phyloP scores from a whole-genome alignment of 2,329 filamentous ascomycete genomes.

The Paraphoma chrysanthemicola region DNA sequence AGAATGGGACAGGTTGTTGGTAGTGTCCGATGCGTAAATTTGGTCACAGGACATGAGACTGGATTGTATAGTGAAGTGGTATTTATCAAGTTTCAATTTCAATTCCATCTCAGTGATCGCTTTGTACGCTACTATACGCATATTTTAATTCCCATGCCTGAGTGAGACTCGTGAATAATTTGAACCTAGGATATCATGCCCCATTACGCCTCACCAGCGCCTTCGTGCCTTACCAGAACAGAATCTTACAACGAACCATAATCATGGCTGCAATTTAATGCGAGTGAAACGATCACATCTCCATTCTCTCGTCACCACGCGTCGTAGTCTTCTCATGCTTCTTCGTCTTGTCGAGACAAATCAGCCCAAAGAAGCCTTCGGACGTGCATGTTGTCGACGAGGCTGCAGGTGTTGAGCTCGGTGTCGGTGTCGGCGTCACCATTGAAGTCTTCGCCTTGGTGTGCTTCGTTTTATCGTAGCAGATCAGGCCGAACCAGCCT shows the following conservation, averaged over 20 bases:
- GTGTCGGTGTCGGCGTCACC: conserved; percentile 5
- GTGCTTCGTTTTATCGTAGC: conserved; percentile 31
- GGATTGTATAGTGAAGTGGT: too few relatives aligned
- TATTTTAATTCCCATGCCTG: too few relatives aligned
- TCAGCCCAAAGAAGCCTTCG: conserved; percentile 37
- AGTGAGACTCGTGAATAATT: neutral
- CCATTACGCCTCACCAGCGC: neutral
- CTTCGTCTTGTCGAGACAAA: conserved; percentile 34
- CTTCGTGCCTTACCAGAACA: neutral
- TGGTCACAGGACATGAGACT: too few relatives aligned
- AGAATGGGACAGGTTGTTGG: too few relatives aligned
- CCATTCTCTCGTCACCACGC: conserved; percentile 28
- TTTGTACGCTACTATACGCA: too few relatives aligned
- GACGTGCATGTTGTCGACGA: conserved; percentile 31
- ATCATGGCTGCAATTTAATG: neutral
- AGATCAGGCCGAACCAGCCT: conserved; percentile 41
- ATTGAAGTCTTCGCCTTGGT: conserved; percentile 7
- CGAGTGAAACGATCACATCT: conserved; percentile 22
- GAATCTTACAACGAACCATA: neutral
- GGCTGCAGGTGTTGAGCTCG: conserved; percentile 18
- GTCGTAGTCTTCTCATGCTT: conserved; percentile 16
- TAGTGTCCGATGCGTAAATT: too few relatives aligned
- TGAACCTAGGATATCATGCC: neutral
- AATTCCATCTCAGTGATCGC: too few relatives aligned
- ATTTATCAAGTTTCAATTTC: too few relatives aligned